Percentiles rank a stretch among this genome's conserved stretches.
Conservation (phyloP, 2,329 filamentous ascomycete genomes). For the Arthrobotrys iridis region DNA sequence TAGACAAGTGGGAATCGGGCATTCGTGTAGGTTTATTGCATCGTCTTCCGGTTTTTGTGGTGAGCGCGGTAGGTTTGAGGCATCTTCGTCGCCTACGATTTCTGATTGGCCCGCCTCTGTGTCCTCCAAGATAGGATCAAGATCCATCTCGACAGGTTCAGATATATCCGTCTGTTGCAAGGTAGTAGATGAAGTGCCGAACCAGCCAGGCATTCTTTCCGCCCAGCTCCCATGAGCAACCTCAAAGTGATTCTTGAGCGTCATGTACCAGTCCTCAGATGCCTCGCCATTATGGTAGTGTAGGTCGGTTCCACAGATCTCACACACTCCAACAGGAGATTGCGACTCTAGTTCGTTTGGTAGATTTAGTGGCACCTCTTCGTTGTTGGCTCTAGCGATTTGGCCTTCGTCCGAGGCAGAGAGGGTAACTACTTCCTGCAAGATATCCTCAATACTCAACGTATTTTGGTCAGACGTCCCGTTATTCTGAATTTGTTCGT, state of each 20-base stretch:
- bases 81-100: not conserved
- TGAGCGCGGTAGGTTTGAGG: not conserved
- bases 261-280: conserved; percentile 37
- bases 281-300: conserved; percentile 26
- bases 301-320: conserved; percentile 25
- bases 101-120: not conserved
- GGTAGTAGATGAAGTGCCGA: not conserved
- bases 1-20: conserved; percentile 20
- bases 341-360: not conserved
- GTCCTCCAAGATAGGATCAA: conserved; percentile 1
- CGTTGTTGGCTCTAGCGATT: not conserved
- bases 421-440: not conserved
- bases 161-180: not conserved
- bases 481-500: not conserved
- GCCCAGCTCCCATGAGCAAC: conserved; percentile 49
- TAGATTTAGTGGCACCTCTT: not conserved
- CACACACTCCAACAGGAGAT: conserved; percentile 26
- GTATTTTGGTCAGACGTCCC: not conserved
- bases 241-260: conserved; percentile 42
- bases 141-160: conserved; percentile 15
- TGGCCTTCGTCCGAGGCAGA: not conserved
- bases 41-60: not conserved
- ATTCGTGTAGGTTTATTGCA: conserved; percentile 13
- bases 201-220: conserved; percentile 42
- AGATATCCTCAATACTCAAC: not conserved